These are phyloP conservation scores for Pyricularia grisea DNA, from an alignment of 2,329 filamentous ascomycete genomes.

Conservation along the genomic window DNA sequence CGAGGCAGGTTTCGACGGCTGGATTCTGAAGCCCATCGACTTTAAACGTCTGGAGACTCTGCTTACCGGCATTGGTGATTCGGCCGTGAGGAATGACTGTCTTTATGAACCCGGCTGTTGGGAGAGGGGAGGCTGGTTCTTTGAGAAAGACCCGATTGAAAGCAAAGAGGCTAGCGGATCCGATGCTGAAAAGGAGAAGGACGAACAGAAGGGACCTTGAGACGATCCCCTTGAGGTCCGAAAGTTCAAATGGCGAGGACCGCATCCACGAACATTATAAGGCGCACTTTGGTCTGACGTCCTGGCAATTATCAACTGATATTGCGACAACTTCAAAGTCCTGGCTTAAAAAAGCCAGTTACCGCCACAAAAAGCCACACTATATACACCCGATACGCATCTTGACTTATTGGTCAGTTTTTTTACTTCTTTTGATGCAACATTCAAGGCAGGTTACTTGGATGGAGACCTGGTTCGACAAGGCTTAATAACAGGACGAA, in stretches of 20 bases:
- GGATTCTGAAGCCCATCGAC: conserved; percentile 83
- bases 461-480: neutral
- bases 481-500: neutral
- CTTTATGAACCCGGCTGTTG: conserved; percentile 65
- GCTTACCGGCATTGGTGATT: conserved; percentile 58
- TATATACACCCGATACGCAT: neutral
- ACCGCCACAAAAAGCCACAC: neutral
- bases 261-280: neutral
- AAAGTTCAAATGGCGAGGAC: neutral
- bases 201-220: neutral
- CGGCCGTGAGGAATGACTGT: conserved; percentile 46
- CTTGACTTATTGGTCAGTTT: neutral
- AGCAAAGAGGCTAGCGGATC: neutral
- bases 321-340: neutral
- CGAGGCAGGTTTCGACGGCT: conserved; percentile 75
- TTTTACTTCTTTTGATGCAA: neutral
- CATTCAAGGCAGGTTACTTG: neutral
- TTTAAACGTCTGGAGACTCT: conserved; percentile 65
- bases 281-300: neutral
- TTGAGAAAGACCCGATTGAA: neutral
- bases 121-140: conserved; percentile 84
- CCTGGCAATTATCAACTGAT: neutral
- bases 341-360: neutral
- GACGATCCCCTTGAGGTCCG: neutral
- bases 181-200: neutral